Base-by-base conservation (phyloP, 306 rosid genomes). In the Albizia julibrissin region DNA sequence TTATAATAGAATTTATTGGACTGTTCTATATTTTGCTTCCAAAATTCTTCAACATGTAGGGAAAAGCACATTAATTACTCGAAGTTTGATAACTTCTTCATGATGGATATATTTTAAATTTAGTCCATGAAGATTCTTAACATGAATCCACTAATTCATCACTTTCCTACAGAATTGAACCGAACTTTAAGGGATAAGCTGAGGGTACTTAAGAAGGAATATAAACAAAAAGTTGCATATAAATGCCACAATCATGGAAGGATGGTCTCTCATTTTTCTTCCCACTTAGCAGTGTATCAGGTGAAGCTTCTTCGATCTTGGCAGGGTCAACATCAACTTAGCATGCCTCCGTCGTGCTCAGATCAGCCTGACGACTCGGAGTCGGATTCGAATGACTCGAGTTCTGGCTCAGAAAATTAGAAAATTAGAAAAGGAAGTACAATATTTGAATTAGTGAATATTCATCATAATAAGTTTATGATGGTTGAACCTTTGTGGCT, bases 111-210 rank as follows among this genome's bases (percentile, higher is more conserved):
- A 44, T 44, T 44, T 2, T 44, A 44, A 44, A 46, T 66, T 85
- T 64, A 42, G 43, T 24, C 24, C 2, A 8, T 7, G 70, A 76
- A 37, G 24, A 74, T 46, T 46, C 50, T 49, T 37, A 13, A 56
- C 50, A 13, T 52, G 26, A 49, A 40, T 24, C 3, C 21, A 70
- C 9, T 26, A 11, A 12, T 46, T 46, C 5, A 27, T 72, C 66
- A 54, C 40, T 39, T 75, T 39, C 8, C 72, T 71, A 12, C 88
- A 93, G 98, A 88, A n/a, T 56, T 87, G 61, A 88, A 78, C n/a
- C 89, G 80, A 26, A 68, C 82, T 59, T 4, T 89, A 50, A 85
- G 44, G 82, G 85, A 84, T 26, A 91, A 90, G 82, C 75, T 84
- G 46, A 78, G 82, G 54, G 81, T 83, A 68, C 87, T 88, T 3